Evolutionary conservation across 306 rosid genomes (phyloP), one percentile per base, ranked within the genome.

Genomic region (Betula pendula): DNA sequence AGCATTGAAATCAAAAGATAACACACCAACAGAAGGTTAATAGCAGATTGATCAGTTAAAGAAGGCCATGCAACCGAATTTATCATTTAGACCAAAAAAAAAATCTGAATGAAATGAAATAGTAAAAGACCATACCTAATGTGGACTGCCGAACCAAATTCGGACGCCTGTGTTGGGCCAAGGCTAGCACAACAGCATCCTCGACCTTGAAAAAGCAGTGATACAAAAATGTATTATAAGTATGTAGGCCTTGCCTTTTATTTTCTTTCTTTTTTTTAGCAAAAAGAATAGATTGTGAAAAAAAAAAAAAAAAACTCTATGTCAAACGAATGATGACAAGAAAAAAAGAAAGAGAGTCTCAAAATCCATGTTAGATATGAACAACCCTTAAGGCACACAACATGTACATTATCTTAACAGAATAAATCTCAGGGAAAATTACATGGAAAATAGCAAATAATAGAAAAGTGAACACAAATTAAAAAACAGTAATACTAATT

Each of bases 121-220:
- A 63, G 29, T 15, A 31, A 82, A 52, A 59, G 59, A 72, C 67
- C 17, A 66, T 83, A 92, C 96, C 97, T 74, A 82, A 82, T 71
- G 51, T 31, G 13, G 91, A 78, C 80, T 89, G 97, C 40, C 88
- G 88, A 84, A 87, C 82, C 67, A 79, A 86, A 86, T 87, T 88
- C 35, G 92, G 85, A 47, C 93, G 90, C 75, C 93, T 86, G 47
- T 83, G 90, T 59, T 86, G 94, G 74, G 98, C 88, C 80, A 92
- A 81, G 47, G 98, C 96, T 78, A 96, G 94, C 49, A 79, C 90
- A 68, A 91, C 88, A 66, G 98, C 98, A 86, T 96, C 97, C 89
- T 96, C 99, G 81, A 96, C 96, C 99, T 92, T 48, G 69, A 77
- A 78, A 78, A 43, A 67, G 31, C 59, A 71, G 68, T 20, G 42